These are phyloP conservation scores for Nephromyces sp. DNA, from an alignment of 169 alveolate genomes.

Conservation along the genomic window DNA sequence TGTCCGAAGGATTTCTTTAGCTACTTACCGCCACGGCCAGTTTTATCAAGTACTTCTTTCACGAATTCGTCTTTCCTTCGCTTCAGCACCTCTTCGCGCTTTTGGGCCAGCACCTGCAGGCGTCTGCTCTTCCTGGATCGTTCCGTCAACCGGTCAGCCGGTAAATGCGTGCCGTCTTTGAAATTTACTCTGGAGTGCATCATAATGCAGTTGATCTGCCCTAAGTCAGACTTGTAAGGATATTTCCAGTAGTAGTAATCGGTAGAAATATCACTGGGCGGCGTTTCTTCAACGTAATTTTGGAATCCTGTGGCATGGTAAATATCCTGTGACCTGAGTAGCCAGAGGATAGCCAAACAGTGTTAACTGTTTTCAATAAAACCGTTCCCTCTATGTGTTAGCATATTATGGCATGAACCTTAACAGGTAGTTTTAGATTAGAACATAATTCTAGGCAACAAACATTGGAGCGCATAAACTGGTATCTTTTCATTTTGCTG, in stretches of 20 bases:
- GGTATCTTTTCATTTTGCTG: no score
- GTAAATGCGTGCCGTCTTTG: conserved; percentile 43
- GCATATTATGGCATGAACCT: no score
- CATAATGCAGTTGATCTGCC: conserved; percentile 44
- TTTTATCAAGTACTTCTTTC: background rate
- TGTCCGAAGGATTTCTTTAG: no score
- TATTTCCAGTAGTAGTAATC: conserved; percentile 45
- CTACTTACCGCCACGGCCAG: conserved; percentile 16
- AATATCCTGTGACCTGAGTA: conserved; percentile 41
- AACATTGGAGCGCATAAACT: no score
- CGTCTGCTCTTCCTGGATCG: background rate
- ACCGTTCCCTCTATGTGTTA: no score
- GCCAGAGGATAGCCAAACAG: no score
- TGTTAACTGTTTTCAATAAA: no score
- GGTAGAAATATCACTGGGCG: conserved; percentile 33
- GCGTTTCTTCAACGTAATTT: conserved; percentile 22
- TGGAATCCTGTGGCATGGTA: conserved; percentile 38
- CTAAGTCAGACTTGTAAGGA: conserved; percentile 46
- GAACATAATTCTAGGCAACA: no score
- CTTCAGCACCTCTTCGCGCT: background rate
- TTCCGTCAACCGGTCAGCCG: conserved; percentile 36
- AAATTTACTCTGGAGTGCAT: conserved; percentile 52
- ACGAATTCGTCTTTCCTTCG: background rate
- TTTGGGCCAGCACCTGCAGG: conserved; percentile 6
- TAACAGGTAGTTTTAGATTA: no score